Percentiles rank a stretch among this genome's conserved stretches.
These are phyloP conservation scores for Grigorovia jiainica DNA, from an alignment of 805 yeast genomes.

Conservation along the genomic window DNA sequence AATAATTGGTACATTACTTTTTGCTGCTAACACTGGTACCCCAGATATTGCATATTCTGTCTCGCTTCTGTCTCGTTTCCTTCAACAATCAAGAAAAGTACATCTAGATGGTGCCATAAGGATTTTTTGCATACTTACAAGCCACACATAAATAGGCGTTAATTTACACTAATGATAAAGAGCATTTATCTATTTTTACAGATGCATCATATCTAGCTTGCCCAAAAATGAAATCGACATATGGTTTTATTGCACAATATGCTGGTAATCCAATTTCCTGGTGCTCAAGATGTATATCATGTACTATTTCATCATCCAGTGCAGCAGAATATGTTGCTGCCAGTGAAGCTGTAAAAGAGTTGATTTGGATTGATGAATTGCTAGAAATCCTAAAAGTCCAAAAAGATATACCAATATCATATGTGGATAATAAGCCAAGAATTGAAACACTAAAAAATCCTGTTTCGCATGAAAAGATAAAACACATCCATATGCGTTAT, in stretches of 20 bases:
- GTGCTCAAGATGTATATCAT: not conserved
- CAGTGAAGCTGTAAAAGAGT: constrained; percentile 1
- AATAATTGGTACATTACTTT: constrained; percentile 4
- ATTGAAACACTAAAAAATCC: constrained; percentile 2
- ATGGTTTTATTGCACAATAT: not conserved
- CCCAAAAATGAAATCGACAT: constrained; percentile 1
- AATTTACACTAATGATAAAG: not conserved
- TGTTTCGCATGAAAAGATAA: constrained; percentile 4
- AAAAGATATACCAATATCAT: not conserved
- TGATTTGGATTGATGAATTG: constrained; percentile 3
- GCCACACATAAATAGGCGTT: constrained; percentile 1
- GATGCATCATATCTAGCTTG: constrained; percentile 1
- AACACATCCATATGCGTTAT: constrained; percentile 5
- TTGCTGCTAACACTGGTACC: constrained; percentile 7
- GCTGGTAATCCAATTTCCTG: not conserved
- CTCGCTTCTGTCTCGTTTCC: constrained; percentile 3
- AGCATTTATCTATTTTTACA: not conserved
- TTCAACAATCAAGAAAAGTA: constrained; percentile 3
- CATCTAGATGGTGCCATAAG: constrained; percentile 6
- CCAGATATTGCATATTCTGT: constrained; percentile 9
- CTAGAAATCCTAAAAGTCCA: not conserved
- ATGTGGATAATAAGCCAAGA: constrained; percentile 5
- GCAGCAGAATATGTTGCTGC: constrained; percentile 3
- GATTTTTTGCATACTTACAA: constrained; percentile 3
- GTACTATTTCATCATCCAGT: not conserved